phyloP scores from a whole-genome alignment of 1,284 basidiomycete species.

The Xanthoconium separans region DNA sequence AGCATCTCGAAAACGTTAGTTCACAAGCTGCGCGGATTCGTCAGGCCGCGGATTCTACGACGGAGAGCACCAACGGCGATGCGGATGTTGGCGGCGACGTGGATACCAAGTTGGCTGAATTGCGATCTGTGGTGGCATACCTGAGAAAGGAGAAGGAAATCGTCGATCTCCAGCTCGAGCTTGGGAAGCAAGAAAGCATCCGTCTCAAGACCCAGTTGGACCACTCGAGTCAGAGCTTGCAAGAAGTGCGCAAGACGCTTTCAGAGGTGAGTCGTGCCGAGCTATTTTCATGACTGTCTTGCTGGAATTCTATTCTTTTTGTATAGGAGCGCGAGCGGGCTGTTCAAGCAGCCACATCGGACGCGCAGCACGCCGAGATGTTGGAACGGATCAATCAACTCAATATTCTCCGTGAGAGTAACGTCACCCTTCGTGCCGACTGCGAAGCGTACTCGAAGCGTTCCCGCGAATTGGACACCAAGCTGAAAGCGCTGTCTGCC shows the following conservation, averaged over 20 bases:
- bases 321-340: conserved; percentile 78
- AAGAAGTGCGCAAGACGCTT: conserved; percentile 66
- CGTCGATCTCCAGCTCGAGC: conserved; percentile 82
- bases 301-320: conserved; percentile 1
- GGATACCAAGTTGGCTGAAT: conserved; percentile 65
- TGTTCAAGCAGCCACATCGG: conserved; percentile 64
- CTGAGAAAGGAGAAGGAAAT: conserved; percentile 90
- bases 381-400: conserved; percentile 87
- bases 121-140: conserved; percentile 81
- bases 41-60: conserved; percentile 58
- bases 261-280: conserved; percentile 49
- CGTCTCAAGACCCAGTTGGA: conserved; percentile 78
- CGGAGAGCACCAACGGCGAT: conserved; percentile 40
- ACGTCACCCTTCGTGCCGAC: conserved; percentile 79
- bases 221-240: conserved; percentile 65
- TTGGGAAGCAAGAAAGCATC: conserved; percentile 81
- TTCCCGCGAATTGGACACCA: conserved; percentile 61
- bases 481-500: conserved; percentile 55
- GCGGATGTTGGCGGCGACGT: conserved; percentile 46
- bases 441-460: conserved; percentile 67
- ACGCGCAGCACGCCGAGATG: conserved; percentile 83
- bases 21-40: conserved; percentile 78
- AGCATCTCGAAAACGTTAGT: conserved; percentile 85
- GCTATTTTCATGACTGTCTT: not conserved
- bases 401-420: conserved; percentile 86